Evolutionary conservation across 768 basidiomycete species (phyloP).

Genomic region (Trametopsis cervina): DNA sequence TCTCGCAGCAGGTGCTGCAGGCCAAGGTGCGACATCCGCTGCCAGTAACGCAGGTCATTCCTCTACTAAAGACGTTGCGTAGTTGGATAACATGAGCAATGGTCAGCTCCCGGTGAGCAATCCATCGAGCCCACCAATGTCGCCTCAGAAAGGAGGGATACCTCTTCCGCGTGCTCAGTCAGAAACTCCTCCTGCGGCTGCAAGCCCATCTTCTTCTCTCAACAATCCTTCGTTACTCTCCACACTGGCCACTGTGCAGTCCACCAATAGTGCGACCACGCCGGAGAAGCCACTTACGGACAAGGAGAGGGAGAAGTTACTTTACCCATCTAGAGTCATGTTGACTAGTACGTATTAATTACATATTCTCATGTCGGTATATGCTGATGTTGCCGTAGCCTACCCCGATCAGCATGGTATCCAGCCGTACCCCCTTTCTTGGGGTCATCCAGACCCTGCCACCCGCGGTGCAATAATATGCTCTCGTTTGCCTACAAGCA

Average conservation of each 20-base stretch:
- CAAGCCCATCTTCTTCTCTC: slow-evolving; percentile 5
- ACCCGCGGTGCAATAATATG: slow-evolving; percentile 84
- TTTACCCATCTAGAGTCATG: slow-evolving; percentile 81
- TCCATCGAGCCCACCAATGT: slow-evolving; percentile 7
- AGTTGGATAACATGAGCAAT: slow-evolving; percentile 5
- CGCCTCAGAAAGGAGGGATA: slow-evolving; percentile 7
- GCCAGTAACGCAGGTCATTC: too few relatives aligned
- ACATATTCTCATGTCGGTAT: not conserved
- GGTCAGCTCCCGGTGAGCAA: slow-evolving; percentile 1
- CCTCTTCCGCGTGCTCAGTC: slow-evolving; percentile 11
- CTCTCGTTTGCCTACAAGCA: slow-evolving; percentile 73
- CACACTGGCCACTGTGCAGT: slow-evolving; percentile 6
- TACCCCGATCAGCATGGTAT: slow-evolving; percentile 95
- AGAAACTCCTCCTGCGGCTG: slow-evolving; percentile 8
- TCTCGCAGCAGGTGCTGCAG: slow-evolving; percentile 71
- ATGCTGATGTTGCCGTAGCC: slow-evolving; percentile 29
- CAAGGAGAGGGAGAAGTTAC: slow-evolving; percentile 61
- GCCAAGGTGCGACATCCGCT: slow-evolving; percentile 55
- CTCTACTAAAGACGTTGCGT: too few relatives aligned
- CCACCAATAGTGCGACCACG: not conserved
- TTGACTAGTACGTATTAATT: slow-evolving; percentile 52
- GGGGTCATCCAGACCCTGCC: slow-evolving; percentile 65
- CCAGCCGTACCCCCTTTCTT: slow-evolving; percentile 66
- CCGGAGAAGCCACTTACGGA: slow-evolving; percentile 27
- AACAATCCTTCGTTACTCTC: slow-evolving; percentile 9